A percentile compares a stretch with the other conserved stretches of the same genome.
phyloP scores from a whole-genome alignment of 352 stramenopile genomes.

The Phytophthora parvispora region DNA sequence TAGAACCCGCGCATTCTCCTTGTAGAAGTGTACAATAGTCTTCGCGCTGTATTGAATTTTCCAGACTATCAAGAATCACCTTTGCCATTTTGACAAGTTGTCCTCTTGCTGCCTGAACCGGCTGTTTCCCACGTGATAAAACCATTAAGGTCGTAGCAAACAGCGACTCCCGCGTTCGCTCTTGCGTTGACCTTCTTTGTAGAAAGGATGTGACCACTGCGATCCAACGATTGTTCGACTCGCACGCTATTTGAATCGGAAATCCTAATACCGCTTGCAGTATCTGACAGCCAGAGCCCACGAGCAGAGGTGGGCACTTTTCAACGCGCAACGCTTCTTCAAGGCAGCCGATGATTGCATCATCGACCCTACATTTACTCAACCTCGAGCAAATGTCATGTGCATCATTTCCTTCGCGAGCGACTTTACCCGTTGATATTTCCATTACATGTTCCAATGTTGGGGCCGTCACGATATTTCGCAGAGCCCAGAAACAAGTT shows the following conservation, averaged over 20 bases:
- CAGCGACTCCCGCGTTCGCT: slow-evolving; percentile 12
- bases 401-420: slow-evolving; percentile 1
- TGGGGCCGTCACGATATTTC: slow-evolving; percentile 22
- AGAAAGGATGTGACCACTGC: slow-evolving; percentile 23
- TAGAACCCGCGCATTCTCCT: slow-evolving; percentile 18
- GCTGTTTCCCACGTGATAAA: slow-evolving; percentile 14
- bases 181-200: slow-evolving; percentile 12
- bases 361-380: slow-evolving; percentile 17
- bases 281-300: slow-evolving; percentile 25
- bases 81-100: slow-evolving; percentile 32
- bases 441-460: background rate
- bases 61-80: slow-evolving; percentile 22
- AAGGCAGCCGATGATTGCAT: slow-evolving; percentile 32
- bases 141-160: slow-evolving; percentile 23
- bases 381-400: slow-evolving; percentile 17
- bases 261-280: slow-evolving; percentile 21
- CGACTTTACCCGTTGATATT: background rate
- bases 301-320: slow-evolving; percentile 4
- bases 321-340: slow-evolving; percentile 24
- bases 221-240: slow-evolving; percentile 32
- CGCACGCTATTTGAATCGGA: slow-evolving; percentile 1
- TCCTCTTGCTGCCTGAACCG: background rate
- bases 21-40: slow-evolving; percentile 16
- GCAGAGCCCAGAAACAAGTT: slow-evolving; percentile 44
- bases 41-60: slow-evolving; percentile 22